Evolutionary conservation across 768 basidiomycete genomes (phyloP).

Genomic region (Hericium alpestre): DNA sequence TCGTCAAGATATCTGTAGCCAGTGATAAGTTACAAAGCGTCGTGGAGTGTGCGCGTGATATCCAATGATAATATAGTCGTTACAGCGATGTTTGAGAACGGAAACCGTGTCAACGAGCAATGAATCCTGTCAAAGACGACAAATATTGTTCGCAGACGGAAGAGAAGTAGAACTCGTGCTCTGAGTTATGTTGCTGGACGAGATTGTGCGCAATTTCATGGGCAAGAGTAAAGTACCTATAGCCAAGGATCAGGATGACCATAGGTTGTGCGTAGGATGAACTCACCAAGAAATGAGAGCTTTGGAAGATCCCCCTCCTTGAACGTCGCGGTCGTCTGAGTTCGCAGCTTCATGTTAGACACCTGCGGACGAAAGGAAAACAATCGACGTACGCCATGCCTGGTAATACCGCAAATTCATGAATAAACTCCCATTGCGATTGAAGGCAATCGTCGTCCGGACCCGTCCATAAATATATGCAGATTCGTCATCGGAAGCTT

Average conservation of each 20-base stretch:
- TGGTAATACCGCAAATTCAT: conserved; percentile 80
- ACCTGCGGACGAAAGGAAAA: background rate
- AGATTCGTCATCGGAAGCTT: conserved; percentile 60
- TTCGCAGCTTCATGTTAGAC: background rate
- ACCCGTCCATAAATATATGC: conserved; percentile 79
- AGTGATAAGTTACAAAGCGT: too few species aligned
- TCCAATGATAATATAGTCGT: too few species aligned
- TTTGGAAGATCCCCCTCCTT: conserved; percentile 35
- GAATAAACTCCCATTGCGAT: conserved; percentile 79
- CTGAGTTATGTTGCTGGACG: conserved; percentile 76
- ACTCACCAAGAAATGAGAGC: conserved; percentile 74
- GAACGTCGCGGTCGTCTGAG: conserved; percentile 66
- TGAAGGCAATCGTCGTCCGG: conserved; percentile 87
- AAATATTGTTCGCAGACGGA: conserved; percentile 71
- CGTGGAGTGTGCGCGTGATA: too few species aligned
- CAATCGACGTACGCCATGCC: conserved; percentile 69
- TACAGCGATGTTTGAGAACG: too few species aligned
- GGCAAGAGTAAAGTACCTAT: conserved; percentile 82
- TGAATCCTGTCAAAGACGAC: conserved; percentile 21
- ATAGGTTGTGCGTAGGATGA: background rate
- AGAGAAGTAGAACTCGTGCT: conserved; percentile 93
- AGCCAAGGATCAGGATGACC: background rate
- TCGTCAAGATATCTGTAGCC: too few species aligned
- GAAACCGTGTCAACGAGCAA: background rate
- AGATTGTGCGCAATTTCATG: conserved; percentile 93